Evolutionary conservation across 345 rosid genomes (phyloP), one percentile per base, ranked within the genome.

Genomic region (Citrus trifoliata): DNA sequence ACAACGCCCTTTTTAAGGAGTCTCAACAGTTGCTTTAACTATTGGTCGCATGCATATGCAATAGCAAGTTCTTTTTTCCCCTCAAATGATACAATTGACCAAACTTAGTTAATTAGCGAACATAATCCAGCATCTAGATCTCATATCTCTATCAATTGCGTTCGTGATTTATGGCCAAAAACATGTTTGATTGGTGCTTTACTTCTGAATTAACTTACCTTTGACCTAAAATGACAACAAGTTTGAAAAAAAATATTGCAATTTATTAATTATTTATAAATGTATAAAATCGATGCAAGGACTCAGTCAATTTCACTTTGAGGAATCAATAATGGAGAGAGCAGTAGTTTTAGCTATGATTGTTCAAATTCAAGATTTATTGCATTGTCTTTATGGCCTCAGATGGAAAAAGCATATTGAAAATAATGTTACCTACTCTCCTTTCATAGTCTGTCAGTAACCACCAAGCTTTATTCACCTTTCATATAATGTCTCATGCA

Each of bases 141-240:
- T 37, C 51, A 40, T 21, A 19, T 66, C 70, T 21, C 12, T 66
- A 21, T 60, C 35, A 27, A 62, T 42, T 46, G 19, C 22, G 24
- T 65, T 64, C 71, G 78, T 32, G 78, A 75, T 75, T 75, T 65
- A 75, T 30, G 78, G 71, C 60, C 35, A 46, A 75, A 46, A 42
- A 30, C 25, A 40, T 40, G 27, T 18, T 61, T 74, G 35, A 60
- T 74, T 38, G 58, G n/a, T 40, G 32, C 70, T 66, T 63, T 64
- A 25, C 78, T 46, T 61, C 70, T 48, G 40, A 48, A 42, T 63
- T 18, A 75, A 75, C 46, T 24, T 18, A 18, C 14, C 14, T 75
- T 75, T 75, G 78, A 65, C 78, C 40, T 30, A 35, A 53, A 32
- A 48, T 27, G 48, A 48, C 46, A 22, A 55, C 24, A 33, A n/a